These are phyloP conservation scores for Aschersonia sp. DNA, from an alignment of 2,329 filamentous ascomycete genomes.

Conservation along the genomic window DNA sequence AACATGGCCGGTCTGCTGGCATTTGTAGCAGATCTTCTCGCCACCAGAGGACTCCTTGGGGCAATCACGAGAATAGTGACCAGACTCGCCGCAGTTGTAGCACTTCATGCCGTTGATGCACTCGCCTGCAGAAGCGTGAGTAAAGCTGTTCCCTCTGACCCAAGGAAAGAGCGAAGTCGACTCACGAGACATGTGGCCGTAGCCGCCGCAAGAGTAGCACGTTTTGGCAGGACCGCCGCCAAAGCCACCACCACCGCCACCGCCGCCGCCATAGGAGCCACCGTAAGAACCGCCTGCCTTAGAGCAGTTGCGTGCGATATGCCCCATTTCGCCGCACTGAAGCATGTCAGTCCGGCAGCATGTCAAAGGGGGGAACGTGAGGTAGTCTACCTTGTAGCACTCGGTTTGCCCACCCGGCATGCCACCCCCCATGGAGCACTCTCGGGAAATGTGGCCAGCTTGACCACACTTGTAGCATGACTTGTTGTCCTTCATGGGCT, in stretches of 20 bases:
- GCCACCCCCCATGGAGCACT: constrained; percentile 49
- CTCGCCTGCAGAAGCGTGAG: constrained; percentile 40
- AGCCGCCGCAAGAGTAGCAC: constrained; percentile 96
- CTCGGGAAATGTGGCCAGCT: constrained; percentile 81
- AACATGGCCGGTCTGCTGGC: constrained; percentile 70
- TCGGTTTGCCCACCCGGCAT: constrained; percentile 42
- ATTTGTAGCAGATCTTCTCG: constrained; percentile 99
- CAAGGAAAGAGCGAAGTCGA: constrained; percentile 7
- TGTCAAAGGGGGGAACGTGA: not conserved
- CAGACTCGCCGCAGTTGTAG: constrained; percentile 95
- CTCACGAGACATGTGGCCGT: constrained; percentile 85
- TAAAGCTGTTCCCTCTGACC: not conserved
- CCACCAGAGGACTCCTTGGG: constrained; percentile 72
- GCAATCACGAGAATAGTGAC: constrained; percentile 92
- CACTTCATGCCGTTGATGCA: constrained; percentile 99
- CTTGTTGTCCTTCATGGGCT: constrained; percentile 75
- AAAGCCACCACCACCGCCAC: constrained; percentile 19
- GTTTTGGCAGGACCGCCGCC: constrained; percentile 53
- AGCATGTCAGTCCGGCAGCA: not conserved
- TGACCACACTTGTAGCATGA: constrained; percentile 68
- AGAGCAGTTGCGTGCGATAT: constrained; percentile 87
- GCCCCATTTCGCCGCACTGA: constrained; percentile 81
- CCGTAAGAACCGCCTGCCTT: constrained; percentile 38
- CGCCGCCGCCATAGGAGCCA: constrained; percentile 23
- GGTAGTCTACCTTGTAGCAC: constrained; percentile 63